Evolutionary conservation across 768 basidiomycete genomes (phyloP).

Genomic region (Pulveroboletus sp.): DNA sequence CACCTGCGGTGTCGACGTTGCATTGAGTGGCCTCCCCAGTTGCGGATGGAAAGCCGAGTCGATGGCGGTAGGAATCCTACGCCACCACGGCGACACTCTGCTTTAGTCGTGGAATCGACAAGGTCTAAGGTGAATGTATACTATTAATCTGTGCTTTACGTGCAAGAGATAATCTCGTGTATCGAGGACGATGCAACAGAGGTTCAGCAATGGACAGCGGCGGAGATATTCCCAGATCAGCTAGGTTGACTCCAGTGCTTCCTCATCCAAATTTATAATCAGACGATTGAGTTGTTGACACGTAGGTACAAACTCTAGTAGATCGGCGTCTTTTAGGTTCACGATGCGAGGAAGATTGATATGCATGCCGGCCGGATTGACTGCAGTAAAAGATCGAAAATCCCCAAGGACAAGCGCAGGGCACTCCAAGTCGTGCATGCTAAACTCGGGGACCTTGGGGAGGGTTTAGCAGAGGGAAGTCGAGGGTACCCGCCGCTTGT

Average conservation of each 20-base stretch:
- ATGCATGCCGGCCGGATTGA: not conserved
- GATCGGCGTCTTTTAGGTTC: not conserved
- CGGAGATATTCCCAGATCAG: not conserved
- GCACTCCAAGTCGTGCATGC: not conserved
- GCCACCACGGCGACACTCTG: too few relatives aligned
- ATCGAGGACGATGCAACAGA: not conserved
- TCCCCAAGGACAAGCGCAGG: not conserved
- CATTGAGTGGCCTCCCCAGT: too few relatives aligned
- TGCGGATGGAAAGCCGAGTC: too few relatives aligned
- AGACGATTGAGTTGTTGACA: not conserved
- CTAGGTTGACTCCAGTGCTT: not conserved
- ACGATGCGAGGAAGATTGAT: not conserved
- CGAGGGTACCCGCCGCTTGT: not conserved
- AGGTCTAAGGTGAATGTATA: not conserved
- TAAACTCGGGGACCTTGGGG: not conserved
- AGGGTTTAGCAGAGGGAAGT: too few relatives aligned
- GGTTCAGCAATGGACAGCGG: not conserved
- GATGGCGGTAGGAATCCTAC: too few relatives aligned
- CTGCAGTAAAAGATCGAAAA: not conserved
- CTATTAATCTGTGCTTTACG: too few relatives aligned
- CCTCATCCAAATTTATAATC: constrained; percentile 3
- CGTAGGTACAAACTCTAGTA: not conserved
- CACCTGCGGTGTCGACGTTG: too few relatives aligned
- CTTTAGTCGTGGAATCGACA: not conserved
- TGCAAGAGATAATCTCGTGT: not conserved